These are phyloP conservation scores for Davidsoniella virescens DNA, from an alignment of 2,329 filamentous ascomycete genomes.

Conservation along the genomic window DNA sequence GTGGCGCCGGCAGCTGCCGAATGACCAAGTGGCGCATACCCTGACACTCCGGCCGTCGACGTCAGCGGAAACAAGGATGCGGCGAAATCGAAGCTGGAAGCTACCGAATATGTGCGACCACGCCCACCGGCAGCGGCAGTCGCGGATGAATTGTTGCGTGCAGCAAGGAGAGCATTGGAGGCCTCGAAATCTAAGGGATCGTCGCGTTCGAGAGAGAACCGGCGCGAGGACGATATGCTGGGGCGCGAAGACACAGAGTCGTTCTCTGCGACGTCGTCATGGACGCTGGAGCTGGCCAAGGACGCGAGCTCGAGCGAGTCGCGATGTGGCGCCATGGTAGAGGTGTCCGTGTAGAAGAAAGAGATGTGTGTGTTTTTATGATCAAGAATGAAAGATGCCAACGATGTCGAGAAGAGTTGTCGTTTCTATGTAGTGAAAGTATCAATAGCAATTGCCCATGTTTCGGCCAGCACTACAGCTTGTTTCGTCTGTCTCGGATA, in stretches of 20 bases:
- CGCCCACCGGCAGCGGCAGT: slow-evolving; percentile 23
- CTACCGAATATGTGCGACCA: slow-evolving; percentile 67
- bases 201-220: slow-evolving; percentile 74
- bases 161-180: slow-evolving; percentile 32
- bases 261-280: slow-evolving; percentile 29
- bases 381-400: neutral
- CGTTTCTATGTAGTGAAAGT: too few relatives aligned
- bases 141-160: too few relatives aligned
- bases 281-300: slow-evolving; percentile 62
- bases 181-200: slow-evolving; percentile 51
- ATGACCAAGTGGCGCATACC: slow-evolving; percentile 75
- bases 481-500: too few relatives aligned
- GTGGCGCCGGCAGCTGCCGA: slow-evolving; percentile 40
- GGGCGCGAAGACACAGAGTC: slow-evolving; percentile 54
- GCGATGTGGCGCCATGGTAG: slow-evolving; percentile 32
- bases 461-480: too few relatives aligned
- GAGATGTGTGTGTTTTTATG: neutral
- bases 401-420: too few relatives aligned
- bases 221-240: slow-evolving; percentile 84
- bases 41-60: slow-evolving; percentile 51
- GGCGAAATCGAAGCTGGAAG: slow-evolving; percentile 91
- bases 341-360: slow-evolving; percentile 15
- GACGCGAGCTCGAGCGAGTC: slow-evolving; percentile 96
- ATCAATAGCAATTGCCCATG: too few relatives aligned
- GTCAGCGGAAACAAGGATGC: slow-evolving; percentile 83